Evolutionary conservation across 768 basidiomycete species (phyloP).

Genomic region (Leucosporidium creatinivorum): DNA sequence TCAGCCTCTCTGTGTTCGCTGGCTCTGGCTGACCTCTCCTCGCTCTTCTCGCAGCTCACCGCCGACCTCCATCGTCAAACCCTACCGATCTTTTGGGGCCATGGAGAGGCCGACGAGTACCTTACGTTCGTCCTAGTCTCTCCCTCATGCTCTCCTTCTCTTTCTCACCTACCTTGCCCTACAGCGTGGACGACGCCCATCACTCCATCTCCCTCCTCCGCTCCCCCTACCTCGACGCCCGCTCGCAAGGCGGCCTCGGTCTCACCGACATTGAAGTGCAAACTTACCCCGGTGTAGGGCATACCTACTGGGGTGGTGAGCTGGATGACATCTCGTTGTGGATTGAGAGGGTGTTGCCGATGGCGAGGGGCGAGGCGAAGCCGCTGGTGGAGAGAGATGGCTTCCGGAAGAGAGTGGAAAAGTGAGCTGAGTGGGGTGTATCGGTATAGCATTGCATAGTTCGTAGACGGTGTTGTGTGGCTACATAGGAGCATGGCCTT

Average conservation of each 20-base stretch:
- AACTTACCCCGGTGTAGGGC: slow-evolving; percentile 5
- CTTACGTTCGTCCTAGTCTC: slow-evolving; percentile 7
- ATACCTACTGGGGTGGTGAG: slow-evolving; percentile 7
- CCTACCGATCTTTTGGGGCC: slow-evolving; percentile 27
- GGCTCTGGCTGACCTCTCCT: neutral
- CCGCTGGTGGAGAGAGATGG: neutral
- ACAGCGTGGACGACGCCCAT: slow-evolving; percentile 13
- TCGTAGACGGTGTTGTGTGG: too few species aligned
- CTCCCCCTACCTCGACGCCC: neutral
- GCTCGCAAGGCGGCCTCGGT: slow-evolving; percentile 4
- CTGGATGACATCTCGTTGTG: neutral
- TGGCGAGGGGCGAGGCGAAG: neutral
- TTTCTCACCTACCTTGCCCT: neutral
- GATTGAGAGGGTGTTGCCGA: neutral
- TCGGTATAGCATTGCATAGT: neutral
- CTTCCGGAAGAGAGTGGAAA: too few species aligned
- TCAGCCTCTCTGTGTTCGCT: too few species aligned
- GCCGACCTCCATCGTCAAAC: slow-evolving; percentile 12
- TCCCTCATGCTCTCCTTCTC: neutral
- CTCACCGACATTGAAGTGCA: slow-evolving; percentile 3
- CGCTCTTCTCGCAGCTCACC: slow-evolving; percentile 4
- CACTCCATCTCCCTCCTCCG: slow-evolving; percentile 7
- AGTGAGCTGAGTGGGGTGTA: neutral
- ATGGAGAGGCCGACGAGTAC: slow-evolving; percentile 15
- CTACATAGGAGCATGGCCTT: too few species aligned